A percentile compares a stretch with the other conserved stretches of the same genome.
These are phyloP conservation scores for Coemansia sp. DNA, from an alignment of 192 early-diverging fungal genomes.

Conservation along the genomic window DNA sequence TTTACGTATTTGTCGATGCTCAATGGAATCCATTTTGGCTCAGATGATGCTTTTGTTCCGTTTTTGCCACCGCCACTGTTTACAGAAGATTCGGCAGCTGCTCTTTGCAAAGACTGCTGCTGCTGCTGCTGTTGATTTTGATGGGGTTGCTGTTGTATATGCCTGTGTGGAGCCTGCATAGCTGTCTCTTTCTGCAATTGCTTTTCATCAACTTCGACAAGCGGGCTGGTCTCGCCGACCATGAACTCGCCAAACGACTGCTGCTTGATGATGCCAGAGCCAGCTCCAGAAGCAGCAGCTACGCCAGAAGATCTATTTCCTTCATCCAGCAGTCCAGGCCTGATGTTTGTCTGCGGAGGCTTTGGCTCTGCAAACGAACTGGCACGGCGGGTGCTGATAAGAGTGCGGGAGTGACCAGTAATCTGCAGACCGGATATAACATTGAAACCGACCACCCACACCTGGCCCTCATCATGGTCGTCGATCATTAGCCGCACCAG, in stretches of 20 bases:
- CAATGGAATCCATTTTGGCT: slow-evolving; percentile 48
- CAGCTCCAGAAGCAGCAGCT: slow-evolving; percentile 3
- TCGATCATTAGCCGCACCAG: slow-evolving; percentile 53
- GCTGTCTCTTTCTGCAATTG: background rate
- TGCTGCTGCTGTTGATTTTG: slow-evolving; percentile 10
- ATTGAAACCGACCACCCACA: slow-evolving; percentile 49
- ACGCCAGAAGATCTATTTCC: slow-evolving; percentile 14
- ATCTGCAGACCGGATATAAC: slow-evolving; percentile 48
- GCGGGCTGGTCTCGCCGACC: slow-evolving; percentile 29
- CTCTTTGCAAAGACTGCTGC: background rate
- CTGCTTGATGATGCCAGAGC: slow-evolving; percentile 28
- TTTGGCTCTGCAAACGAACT: slow-evolving; percentile 25
- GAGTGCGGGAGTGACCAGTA: slow-evolving; percentile 44
- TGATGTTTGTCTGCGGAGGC: slow-evolving; percentile 15
- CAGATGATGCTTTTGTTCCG: slow-evolving; percentile 1
- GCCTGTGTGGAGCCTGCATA: background rate
- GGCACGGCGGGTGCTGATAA: slow-evolving; percentile 44
- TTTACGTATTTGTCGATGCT: slow-evolving; percentile 53
- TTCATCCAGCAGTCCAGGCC: slow-evolving; percentile 17
- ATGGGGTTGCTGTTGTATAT: background rate
- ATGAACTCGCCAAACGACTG: slow-evolving; percentile 54
- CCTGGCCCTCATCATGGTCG: slow-evolving; percentile 48
- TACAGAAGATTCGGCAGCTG: background rate
- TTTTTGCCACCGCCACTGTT: background rate
- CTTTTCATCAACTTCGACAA: background rate